A percentile compares a stretch with the other conserved stretches of the same genome.
Conservation (phyloP, 2,329 filamentous ascomycete genomes). For the Beauveria medogensis region DNA sequence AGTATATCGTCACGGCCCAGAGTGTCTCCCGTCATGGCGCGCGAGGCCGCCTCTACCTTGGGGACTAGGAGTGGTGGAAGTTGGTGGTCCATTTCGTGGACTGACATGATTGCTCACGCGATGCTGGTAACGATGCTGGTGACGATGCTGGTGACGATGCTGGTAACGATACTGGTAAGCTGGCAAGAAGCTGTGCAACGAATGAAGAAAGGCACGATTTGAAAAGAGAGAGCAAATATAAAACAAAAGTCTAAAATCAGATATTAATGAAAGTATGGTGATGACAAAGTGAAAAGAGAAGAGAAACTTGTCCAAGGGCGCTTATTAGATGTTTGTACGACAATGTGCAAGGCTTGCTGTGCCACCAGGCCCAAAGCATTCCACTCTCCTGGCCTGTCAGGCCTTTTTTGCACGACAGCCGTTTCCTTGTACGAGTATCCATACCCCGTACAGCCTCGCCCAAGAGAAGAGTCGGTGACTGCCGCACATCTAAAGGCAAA, state of each 20-base stretch:
- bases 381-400: background rate
- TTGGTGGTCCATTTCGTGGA: background rate
- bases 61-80: background rate
- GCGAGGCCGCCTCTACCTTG: background rate
- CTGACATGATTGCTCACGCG: background rate
- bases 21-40: conserved; percentile 2
- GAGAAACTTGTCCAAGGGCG: background rate
- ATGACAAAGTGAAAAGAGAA: background rate
- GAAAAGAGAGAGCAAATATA: too few species aligned
- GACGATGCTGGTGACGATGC: too few species aligned
- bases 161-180: too few species aligned
- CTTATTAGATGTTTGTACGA: background rate
- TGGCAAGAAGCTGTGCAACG: background rate
- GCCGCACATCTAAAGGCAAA: background rate
- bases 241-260: background rate
- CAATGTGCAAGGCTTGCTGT: background rate
- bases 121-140: background rate
- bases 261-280: background rate
- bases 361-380: background rate
- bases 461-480: background rate
- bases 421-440: background rate
- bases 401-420: background rate
- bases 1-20: conserved; percentile 14
- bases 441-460: background rate
- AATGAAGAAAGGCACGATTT: background rate